Evolutionary conservation across 129 eudicot genomes (phyloP).

Genomic region (Erigeron canadensis): DNA sequence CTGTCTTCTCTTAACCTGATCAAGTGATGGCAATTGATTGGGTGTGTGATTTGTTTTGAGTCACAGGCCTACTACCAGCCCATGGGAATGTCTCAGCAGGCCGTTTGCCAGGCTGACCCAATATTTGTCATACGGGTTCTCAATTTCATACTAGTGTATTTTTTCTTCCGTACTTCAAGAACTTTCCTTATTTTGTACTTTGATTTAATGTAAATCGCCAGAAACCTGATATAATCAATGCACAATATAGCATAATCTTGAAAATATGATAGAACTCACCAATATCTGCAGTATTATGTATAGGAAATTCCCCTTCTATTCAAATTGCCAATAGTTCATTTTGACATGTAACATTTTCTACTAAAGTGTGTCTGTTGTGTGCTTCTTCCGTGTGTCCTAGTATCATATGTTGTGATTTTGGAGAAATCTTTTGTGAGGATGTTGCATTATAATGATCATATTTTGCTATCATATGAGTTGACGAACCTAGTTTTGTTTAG

Average conservation of each 20-base stretch:
- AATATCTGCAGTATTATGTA: background rate
- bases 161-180: background rate
- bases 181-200: background rate
- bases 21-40: too few species aligned
- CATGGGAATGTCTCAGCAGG: background rate
- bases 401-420: background rate
- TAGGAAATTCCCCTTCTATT: too few species aligned
- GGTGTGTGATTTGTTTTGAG: background rate
- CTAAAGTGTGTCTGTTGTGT: background rate
- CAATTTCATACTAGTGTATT: background rate
- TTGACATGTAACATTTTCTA: background rate
- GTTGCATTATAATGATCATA: background rate
- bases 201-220: background rate
- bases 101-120: background rate
- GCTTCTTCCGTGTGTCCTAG: background rate
- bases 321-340: background rate
- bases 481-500: background rate
- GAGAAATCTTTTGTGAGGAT: background rate
- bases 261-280: background rate
- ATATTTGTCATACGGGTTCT: background rate
- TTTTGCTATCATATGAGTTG: background rate
- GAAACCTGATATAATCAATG: background rate
- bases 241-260: background rate
- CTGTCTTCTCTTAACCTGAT: too few species aligned
- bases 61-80: background rate